phyloP scores from a whole-genome alignment of 2,329 filamentous ascomycete genomes.

The Paramyrothecium roridum region DNA sequence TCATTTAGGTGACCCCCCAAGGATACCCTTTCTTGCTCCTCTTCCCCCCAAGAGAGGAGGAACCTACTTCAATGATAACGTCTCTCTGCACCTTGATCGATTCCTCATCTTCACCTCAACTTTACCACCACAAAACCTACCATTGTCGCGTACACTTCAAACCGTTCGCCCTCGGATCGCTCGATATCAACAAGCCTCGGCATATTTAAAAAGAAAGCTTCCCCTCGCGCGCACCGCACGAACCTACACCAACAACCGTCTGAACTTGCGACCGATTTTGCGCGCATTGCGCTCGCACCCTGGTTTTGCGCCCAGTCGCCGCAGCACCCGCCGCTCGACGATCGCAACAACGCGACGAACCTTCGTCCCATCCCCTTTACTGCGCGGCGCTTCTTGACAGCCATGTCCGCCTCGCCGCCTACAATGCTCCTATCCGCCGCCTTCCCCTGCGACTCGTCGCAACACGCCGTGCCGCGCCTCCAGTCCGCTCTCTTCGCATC shows the following conservation, averaged over 20 bases:
- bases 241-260: background rate
- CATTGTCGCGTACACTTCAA: background rate
- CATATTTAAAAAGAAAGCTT: background rate
- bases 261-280: background rate
- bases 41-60: background rate
- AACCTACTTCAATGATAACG: background rate
- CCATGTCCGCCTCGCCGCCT: conserved; percentile 6
- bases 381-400: background rate
- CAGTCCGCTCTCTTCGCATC: conserved; percentile 52
- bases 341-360: background rate
- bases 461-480: conserved; percentile 37
- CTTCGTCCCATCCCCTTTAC: background rate
- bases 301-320: background rate
- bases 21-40: background rate
- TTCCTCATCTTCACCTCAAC: background rate
- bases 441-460: conserved; percentile 54
- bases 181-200: too few species aligned
- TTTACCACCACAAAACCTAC: too few species aligned
- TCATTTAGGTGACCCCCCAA: conserved; percentile 8
- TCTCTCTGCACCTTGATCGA: background rate
- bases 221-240: background rate
- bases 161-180: too few species aligned
- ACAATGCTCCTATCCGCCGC: conserved; percentile 59
- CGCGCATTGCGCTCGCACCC: background rate
- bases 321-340: background rate